Percentiles rank a stretch among this genome's conserved stretches.
Conservation (phyloP, 768 basidiomycete genomes). For the Inosperma sp. region DNA sequence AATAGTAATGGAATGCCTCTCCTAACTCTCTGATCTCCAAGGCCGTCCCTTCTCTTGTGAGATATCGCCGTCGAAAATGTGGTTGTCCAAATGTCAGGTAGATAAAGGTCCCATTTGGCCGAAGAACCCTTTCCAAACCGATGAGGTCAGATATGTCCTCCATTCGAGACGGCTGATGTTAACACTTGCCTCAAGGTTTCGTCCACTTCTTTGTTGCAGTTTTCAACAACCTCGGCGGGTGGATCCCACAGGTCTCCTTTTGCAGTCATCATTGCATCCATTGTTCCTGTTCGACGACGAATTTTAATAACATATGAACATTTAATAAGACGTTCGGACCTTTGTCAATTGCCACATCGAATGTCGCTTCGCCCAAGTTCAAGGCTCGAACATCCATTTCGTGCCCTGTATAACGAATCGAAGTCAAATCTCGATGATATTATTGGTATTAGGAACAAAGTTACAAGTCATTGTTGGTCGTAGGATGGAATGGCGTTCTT, state of each 20-base stretch:
- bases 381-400: slow-evolving; percentile 81
- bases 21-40: slow-evolving; percentile 70
- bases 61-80: slow-evolving; percentile 73
- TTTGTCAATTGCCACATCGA: slow-evolving; percentile 86
- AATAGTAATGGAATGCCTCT: slow-evolving; percentile 79
- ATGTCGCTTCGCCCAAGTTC: slow-evolving; percentile 51
- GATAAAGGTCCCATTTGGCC: slow-evolving; percentile 57
- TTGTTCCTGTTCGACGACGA: slow-evolving; percentile 47
- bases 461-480: slow-evolving; percentile 72
- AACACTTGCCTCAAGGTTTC: slow-evolving; percentile 61
- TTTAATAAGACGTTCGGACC: slow-evolving; percentile 27
- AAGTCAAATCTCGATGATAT: not conserved
- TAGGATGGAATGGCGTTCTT: slow-evolving; percentile 39
- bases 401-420: no score
- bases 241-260: slow-evolving; percentile 86
- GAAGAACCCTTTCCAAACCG: slow-evolving; percentile 51
- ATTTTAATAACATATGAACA: not conserved
- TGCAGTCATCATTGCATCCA: slow-evolving; percentile 87
- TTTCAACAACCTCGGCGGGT: slow-evolving; percentile 59
- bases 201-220: slow-evolving; percentile 72
- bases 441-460: slow-evolving; percentile 14
- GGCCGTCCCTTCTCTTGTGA: slow-evolving; percentile 50
- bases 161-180: not conserved
- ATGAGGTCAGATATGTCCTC: not conserved
- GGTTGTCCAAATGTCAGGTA: slow-evolving; percentile 89